Evolutionary conservation across 2,329 filamentous ascomycete species (phyloP).

Genomic region (Diplodia mutila): DNA sequence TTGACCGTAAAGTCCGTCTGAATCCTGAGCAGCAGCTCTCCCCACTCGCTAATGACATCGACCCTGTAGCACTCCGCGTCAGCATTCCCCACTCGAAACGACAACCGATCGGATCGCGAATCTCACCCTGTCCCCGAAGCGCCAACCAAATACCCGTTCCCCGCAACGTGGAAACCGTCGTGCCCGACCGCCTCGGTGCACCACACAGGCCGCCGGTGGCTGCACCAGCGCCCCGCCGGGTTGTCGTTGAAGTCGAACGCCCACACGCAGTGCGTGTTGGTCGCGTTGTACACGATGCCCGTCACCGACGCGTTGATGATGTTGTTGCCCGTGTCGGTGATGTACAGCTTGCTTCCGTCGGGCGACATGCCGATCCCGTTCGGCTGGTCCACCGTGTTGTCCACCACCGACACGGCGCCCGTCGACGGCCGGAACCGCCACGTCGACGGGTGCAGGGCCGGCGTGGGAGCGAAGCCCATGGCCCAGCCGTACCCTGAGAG

Average conservation of each 20-base stretch:
- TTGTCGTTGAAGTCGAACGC: background rate
- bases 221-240: background rate
- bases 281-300: constrained; percentile 5
- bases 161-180: constrained; percentile 1
- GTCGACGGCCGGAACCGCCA: constrained; percentile 56
- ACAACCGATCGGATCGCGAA: background rate
- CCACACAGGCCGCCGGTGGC: constrained; percentile 6
- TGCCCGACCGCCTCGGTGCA: background rate
- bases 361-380: constrained; percentile 24
- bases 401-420: background rate
- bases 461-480: constrained; percentile 35
- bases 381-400: constrained; percentile 12
- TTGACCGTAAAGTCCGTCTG: constrained; percentile 1
- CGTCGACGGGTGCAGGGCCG: constrained; percentile 30
- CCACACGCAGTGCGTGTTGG: constrained; percentile 6
- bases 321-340: constrained; percentile 12
- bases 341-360: constrained; percentile 4
- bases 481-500: constrained; percentile 34
- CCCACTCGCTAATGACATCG: constrained; percentile 4
- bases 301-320: background rate
- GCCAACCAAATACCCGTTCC: background rate
- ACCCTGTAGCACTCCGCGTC: background rate
- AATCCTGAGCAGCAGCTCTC: background rate
- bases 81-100: background rate
- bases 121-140: background rate